Evolutionary conservation across 176 grass and related monocot genomes (phyloP), one percentile per base, ranked within the genome.

Genomic region (Aechmea fasciata): DNA sequence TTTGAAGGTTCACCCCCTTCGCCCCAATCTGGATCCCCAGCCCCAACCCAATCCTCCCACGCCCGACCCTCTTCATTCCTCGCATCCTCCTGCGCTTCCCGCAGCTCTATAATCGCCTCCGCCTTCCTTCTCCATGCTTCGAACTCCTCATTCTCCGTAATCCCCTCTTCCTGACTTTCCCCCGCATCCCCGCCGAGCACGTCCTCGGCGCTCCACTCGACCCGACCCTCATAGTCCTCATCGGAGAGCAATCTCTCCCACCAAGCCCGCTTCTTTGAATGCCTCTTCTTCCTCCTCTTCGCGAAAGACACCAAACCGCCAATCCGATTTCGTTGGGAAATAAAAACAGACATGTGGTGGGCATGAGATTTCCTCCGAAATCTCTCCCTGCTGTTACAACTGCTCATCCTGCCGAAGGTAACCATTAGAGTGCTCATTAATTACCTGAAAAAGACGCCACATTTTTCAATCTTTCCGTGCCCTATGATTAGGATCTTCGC

Each of bases 11-110:
- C 55, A 11, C 20, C 70, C 41, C 70, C 84, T 47, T 67, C 79
- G 22, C 74, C 83, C 74, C 80, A 85, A 65, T 69, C 85, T 64
- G 75, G 84, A 61, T 80, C 74, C 64, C 78, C 73, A 11, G 51
- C 19, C 47, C 86, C 17, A 13, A 90, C 70, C 93, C 93, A 97
- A 80, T 92, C 89, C 68, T 97, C 84, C 93, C 89, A 97, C 0
- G 54, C 87, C 41, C 71, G 79, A 49, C 48, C 81, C 57, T 90
- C 93, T 0, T 79, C 77, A 19, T 90, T 85, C 47, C 78, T 75
- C 13, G 73, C 89, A 59, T 83, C 83, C 76, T 90, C 79, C 63
- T 75, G 89, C 10, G 89, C 89, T 17, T 97, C 86, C 57, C 84
- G 71, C 15, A 92, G 81, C 74, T 97, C 93, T 5, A 87, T 77